Base-by-base conservation (phyloP, 345 rosid species). In the Diplotaxis tenuifolia region DNA sequence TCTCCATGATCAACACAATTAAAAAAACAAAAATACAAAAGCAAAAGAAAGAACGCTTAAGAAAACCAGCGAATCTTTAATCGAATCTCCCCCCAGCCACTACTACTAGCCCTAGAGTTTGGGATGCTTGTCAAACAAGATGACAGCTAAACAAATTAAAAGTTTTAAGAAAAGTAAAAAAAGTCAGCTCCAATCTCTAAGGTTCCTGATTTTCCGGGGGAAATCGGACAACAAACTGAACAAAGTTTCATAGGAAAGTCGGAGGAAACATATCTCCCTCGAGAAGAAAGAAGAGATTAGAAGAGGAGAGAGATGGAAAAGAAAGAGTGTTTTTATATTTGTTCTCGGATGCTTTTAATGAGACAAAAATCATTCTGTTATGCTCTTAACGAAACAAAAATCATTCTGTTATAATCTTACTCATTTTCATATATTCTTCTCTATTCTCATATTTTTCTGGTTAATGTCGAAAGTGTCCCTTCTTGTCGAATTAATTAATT, bases 1-100 rank as follows among this genome's bases (percentile, higher is more conserved):
- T 85, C 79, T 88, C 91, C 94, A 88, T 88, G 72, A 56, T 67
- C 74, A 76, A 49, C 71, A 59, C 23, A 21, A 54, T 1, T 5
- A 54, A 5, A 3, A 5, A 54, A 21, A 23, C 1, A 14, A 14
- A 23, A 27, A 38, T n/a, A n/a, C n/a, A n/a, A 20, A 21, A 34
- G n/a, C 62, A 14, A 20, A 66, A 11, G 19, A 38, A 55, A 77
- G 65, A 47, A 18, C 20, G 67, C 67, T 42, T 22, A 12, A 58
- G 0, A 65, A 27, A 32, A 29, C 10, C 28, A 61, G 45, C 40
- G 23, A 58, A 57, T 56, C 62, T 36, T 53, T 53, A 15, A 28
- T 34, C 36, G 67, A 63, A 63, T 47, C 75, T 45, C 55, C 25
- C 49, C 38, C 28, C 23, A 3, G 12, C 15, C 7, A 42, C 38